Evolutionary conservation across 1,139 yeast species (phyloP).

Genomic region (Geotrichum aggregatum): DNA sequence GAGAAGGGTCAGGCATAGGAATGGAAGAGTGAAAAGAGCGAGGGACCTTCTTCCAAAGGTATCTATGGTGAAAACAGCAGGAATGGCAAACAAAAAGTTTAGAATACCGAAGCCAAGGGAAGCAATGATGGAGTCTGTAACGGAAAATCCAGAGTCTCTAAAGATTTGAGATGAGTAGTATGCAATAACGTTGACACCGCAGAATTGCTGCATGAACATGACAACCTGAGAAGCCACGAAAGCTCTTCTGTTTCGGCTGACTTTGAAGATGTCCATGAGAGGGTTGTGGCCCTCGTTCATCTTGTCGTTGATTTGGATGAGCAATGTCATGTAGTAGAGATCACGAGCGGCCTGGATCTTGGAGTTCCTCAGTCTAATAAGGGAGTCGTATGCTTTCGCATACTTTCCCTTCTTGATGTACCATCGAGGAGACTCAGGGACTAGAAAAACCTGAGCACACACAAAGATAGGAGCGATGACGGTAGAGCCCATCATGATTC

Average conservation of each 20-base stretch:
- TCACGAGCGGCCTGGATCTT: conserved; percentile 70
- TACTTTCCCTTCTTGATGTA: conserved; percentile 62
- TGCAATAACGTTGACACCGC: conserved; percentile 88
- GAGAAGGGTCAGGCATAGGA: conserved; percentile 62
- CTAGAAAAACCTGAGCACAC: conserved; percentile 61
- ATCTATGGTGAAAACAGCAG: conserved; percentile 80
- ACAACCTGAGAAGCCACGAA: conserved; percentile 74
- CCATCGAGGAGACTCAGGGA: conserved; percentile 83
- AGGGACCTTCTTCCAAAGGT: conserved; percentile 71
- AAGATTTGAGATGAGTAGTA: conserved; percentile 62
- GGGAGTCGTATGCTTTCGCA: conserved; percentile 53
- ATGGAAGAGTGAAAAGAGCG: conserved; percentile 68
- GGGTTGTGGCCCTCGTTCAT: conserved; percentile 41
- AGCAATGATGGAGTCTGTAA: conserved; percentile 62
- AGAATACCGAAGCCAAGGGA: conserved; percentile 85
- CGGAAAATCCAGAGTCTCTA: conserved; percentile 59
- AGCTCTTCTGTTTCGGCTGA: conserved; percentile 81
- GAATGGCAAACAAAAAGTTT: conserved; percentile 75
- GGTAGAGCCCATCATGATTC: conserved; percentile 77
- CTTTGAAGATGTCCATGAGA: conserved; percentile 50
- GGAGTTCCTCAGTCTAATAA: conserved; percentile 48
- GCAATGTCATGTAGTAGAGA: conserved; percentile 63
- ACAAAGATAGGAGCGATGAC: conserved; percentile 68
- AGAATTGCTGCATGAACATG: conserved; percentile 89
- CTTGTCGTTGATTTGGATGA: conserved; percentile 62